Percentiles rank a stretch among this genome's conserved stretches.
phyloP scores from a whole-genome alignment of 1,139 yeast species.

The Debaryomycetaceae sp. region DNA sequence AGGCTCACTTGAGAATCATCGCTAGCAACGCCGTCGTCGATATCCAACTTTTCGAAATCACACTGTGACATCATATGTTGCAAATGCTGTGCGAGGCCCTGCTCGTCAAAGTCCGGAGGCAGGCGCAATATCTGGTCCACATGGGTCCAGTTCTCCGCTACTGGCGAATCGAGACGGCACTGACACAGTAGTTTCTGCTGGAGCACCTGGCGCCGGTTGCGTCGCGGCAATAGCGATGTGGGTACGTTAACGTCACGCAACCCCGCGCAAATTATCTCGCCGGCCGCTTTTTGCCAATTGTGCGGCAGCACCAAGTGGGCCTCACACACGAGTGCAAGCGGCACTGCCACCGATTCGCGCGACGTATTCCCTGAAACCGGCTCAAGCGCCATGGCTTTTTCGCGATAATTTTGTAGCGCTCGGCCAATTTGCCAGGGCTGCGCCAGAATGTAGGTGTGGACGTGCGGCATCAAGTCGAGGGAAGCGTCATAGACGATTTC shows the following conservation, averaged over 20 bases:
- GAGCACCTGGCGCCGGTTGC: neutral
- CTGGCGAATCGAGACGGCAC: neutral
- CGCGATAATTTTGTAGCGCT: neutral
- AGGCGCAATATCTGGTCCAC: neutral
- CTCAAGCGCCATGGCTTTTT: neutral
- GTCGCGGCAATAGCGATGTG: neutral
- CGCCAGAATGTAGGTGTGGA: neutral
- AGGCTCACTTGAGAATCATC: neutral
- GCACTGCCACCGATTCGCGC: constrained; percentile 1
- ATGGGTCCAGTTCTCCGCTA: neutral
- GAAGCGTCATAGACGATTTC: neutral
- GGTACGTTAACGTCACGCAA: neutral
- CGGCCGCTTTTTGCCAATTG: neutral
- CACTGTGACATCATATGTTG: neutral
- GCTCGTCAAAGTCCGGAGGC: neutral
- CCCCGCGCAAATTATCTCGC: neutral
- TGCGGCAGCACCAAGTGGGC: neutral
- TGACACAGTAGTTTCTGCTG: constrained; percentile 1
- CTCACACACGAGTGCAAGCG: neutral
- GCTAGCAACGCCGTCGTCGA: constrained; percentile 1
- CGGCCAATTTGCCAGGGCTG: constrained; percentile 2
- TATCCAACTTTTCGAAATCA: constrained; percentile 1
- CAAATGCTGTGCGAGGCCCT: neutral
- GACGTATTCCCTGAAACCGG: neutral
- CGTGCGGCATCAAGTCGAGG: neutral